These are phyloP conservation scores for Globisporangium canariense DNA, from an alignment of 352 stramenopile genomes.

Conservation along the genomic window DNA sequence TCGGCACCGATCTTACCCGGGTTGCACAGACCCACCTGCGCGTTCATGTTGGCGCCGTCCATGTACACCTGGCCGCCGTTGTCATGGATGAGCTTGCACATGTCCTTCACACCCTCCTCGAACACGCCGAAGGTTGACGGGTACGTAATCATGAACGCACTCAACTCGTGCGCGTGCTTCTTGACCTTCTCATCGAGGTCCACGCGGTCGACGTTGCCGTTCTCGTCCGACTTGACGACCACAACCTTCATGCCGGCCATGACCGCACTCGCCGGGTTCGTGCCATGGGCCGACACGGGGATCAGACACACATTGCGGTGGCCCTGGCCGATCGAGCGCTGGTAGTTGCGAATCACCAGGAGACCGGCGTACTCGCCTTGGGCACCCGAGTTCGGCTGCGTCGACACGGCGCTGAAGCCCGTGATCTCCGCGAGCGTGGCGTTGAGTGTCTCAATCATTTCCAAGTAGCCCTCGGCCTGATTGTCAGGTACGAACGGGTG, in stretches of 20 bases:
- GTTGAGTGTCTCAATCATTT: conserved; percentile 97
- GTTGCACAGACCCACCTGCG: conserved; percentile 97
- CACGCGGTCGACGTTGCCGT: conserved; percentile 95
- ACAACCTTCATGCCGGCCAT: conserved; percentile 99
- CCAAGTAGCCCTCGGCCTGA: conserved; percentile 94
- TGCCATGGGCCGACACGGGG: conserved; percentile 97
- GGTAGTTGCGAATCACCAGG: conserved; percentile 96
- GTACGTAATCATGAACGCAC: conserved; percentile 99
- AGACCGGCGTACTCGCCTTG: conserved; percentile 98
- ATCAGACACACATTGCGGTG: conserved; percentile 98
- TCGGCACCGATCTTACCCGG: conserved; percentile 96
- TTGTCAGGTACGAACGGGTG: conserved; percentile 97
- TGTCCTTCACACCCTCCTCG: conserved; percentile 97
- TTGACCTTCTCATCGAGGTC: conserved; percentile 95
- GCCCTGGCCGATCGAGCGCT: conserved; percentile 86
- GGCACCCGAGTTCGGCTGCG: conserved; percentile 97
- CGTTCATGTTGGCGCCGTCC: conserved; percentile 99
- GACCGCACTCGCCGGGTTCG: conserved; percentile 96
- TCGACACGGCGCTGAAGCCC: conserved; percentile 96
- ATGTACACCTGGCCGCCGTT: conserved; percentile 99
- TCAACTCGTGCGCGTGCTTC: conserved; percentile 95
- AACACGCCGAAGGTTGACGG: conserved; percentile 99
- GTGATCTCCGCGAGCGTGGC: conserved; percentile 97
- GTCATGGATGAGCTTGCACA: conserved; percentile 94
- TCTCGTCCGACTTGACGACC: conserved; percentile 95